These are phyloP conservation scores for Nemania sp. DNA, from an alignment of 2,329 filamentous ascomycete species.

Conservation along the genomic window DNA sequence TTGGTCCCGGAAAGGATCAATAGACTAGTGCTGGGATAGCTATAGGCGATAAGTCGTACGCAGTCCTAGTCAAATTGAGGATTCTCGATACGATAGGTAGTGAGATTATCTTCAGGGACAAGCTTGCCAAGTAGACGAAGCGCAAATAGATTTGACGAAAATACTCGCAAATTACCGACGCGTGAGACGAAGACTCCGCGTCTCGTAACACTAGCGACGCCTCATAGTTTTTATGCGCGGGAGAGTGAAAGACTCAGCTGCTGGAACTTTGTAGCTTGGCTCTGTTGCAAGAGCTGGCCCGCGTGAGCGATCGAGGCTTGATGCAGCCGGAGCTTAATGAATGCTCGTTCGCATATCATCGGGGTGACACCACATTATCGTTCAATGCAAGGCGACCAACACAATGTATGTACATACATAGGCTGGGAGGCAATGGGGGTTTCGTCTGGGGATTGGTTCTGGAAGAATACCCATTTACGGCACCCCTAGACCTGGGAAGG, in stretches of 20 bases:
- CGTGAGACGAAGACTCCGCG: constrained; percentile 6
- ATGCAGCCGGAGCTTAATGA: neutral
- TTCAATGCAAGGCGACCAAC: constrained; percentile 15
- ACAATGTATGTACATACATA: constrained; percentile 7
- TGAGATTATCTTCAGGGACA: neutral
- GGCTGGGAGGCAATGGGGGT: neutral
- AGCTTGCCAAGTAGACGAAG: neutral
- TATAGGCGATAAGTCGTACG: neutral
- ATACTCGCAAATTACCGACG: neutral
- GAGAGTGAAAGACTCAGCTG: constrained; percentile 11
- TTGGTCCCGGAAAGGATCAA: neutral
- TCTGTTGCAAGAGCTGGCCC: neutral
- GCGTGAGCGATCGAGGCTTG: constrained; percentile 1
- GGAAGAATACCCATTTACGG: constrained; percentile 1
- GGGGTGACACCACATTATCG: constrained; percentile 19
- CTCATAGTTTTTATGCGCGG: neutral
- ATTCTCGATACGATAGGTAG: neutral
- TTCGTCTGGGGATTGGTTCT: constrained; percentile 4
- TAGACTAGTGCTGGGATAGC: neutral
- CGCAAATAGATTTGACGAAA: constrained; percentile 6
- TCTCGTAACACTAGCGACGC: neutral
- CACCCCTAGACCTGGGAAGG: constrained; percentile 10
- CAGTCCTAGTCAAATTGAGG: constrained; percentile 1
- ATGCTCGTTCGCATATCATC: constrained; percentile 11
- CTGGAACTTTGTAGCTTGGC: neutral